A percentile compares a stretch with the other conserved stretches of the same genome.
Conservation (phyloP, 148 eudicot species). For the Bassia scoparia region DNA sequence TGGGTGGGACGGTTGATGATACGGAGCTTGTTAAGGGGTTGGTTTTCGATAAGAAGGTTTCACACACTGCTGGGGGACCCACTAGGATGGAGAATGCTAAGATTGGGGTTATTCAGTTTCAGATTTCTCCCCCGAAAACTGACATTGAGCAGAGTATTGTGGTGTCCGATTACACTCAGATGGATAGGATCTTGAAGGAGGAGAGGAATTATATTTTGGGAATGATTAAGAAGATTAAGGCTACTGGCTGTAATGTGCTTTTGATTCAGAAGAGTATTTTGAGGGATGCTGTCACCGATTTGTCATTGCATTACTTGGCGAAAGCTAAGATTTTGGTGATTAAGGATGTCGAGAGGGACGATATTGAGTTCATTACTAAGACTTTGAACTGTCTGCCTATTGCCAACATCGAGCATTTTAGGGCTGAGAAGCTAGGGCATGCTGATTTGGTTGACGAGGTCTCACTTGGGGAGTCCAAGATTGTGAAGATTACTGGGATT, state of each 20-base stretch:
- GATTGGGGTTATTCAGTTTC: constrained; percentile 89
- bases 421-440: constrained; percentile 79
- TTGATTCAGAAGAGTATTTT: constrained; percentile 96
- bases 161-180: constrained; percentile 85
- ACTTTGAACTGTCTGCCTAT: constrained; percentile 88
- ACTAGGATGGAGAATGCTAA: constrained; percentile 90
- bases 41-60: constrained; percentile 91
- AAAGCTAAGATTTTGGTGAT: constrained; percentile 95
- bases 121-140: constrained; percentile 91
- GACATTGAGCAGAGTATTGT: constrained; percentile 96
- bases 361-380: constrained; percentile 96
- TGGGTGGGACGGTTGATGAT: constrained; percentile 93
- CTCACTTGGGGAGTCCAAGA: constrained; percentile 75
- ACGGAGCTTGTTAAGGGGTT: constrained; percentile 80
- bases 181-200: constrained; percentile 94
- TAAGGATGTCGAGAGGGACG: constrained; percentile 94
- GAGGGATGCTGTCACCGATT: constrained; percentile 94
- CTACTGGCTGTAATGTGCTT: constrained; percentile 87
- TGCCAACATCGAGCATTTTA: constrained; percentile 88
- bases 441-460: constrained; percentile 92
- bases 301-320: constrained; percentile 89
- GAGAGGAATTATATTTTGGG: constrained; percentile 90
- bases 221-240: constrained; percentile 94
- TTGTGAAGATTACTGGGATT: constrained; percentile 86
- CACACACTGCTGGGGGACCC: constrained; percentile 76